These are phyloP conservation scores for Calophaca sinica DNA, from an alignment of 306 rosid species.

Conservation along the genomic window DNA sequence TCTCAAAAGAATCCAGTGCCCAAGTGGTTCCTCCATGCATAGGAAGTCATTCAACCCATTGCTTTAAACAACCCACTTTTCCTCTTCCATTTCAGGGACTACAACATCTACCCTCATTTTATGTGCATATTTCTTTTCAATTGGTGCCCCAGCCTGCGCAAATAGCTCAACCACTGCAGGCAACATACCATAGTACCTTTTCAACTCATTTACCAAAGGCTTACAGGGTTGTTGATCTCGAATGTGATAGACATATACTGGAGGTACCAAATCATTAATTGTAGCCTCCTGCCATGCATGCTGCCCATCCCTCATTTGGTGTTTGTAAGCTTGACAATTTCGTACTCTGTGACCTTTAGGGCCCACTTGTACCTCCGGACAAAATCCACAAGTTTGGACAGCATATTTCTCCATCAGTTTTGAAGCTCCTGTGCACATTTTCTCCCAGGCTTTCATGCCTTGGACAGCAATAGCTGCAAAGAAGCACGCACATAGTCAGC, in stretches of 20 bases:
- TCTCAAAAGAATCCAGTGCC: constrained; percentile 17
- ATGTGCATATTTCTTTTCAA: constrained; percentile 51
- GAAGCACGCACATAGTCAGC: constrained; percentile 37
- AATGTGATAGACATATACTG: constrained; percentile 71
- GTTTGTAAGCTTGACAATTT: constrained; percentile 75
- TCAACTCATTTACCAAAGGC: constrained; percentile 63
- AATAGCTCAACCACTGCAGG: constrained; percentile 82
- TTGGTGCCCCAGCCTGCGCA: constrained; percentile 65
- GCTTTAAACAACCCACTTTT: constrained; percentile 66
- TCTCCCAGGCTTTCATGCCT: constrained; percentile 78
- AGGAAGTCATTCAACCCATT: background rate
- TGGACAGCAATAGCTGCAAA: constrained; percentile 58
- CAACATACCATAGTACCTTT: constrained; percentile 67
- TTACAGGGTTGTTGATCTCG: constrained; percentile 48
- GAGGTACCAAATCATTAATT: constrained; percentile 63
- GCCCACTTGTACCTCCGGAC: constrained; percentile 81
- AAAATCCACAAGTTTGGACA: constrained; percentile 80
- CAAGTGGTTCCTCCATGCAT: constrained; percentile 25
- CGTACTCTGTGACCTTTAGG: constrained; percentile 78
- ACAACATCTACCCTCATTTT: constrained; percentile 68
- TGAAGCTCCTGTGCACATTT: constrained; percentile 60
- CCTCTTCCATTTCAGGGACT: constrained; percentile 66
- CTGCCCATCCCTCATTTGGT: constrained; percentile 89
- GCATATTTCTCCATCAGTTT: constrained; percentile 65
- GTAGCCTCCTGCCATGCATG: constrained; percentile 85